Conservation (phyloP, 2,329 filamentous ascomycete genomes). For the Talaromyces verruculosus region DNA sequence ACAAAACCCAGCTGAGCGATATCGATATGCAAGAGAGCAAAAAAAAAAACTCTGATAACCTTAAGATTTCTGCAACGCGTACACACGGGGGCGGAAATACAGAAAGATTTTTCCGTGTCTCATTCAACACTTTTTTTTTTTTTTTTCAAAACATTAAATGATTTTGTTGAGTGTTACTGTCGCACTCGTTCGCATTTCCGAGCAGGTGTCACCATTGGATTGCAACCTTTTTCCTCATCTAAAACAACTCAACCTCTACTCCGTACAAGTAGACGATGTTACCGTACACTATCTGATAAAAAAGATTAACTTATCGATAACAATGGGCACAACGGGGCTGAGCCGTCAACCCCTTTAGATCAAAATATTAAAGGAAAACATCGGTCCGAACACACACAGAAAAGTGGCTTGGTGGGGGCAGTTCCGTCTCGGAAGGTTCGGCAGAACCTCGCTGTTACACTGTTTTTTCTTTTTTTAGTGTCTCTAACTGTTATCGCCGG, state of each 20-base stretch:
- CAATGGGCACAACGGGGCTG: not conserved
- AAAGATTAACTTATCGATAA: slow-evolving; percentile 9
- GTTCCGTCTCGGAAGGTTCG: not conserved
- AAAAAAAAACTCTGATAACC: not conserved
- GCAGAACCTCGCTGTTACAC: not conserved
- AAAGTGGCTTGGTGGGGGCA: slow-evolving; percentile 1
- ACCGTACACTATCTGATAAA: not conserved
- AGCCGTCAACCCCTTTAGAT: not conserved
- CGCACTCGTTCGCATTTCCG: not conserved
- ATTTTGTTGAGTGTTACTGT: not conserved
- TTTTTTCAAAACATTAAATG: not conserved
- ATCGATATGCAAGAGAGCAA: no score
- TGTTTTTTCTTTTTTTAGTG: not conserved
- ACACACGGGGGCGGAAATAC: not conserved
- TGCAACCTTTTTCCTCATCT: not conserved
- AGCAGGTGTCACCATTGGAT: not conserved
- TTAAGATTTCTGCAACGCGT: not conserved
- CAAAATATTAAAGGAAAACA: not conserved
- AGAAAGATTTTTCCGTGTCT: not conserved
- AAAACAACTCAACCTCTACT: not conserved
- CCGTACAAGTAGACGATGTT: not conserved
- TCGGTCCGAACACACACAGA: not conserved
- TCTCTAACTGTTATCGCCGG: not conserved
- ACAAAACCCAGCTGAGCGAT: not conserved
- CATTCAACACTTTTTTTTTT: not conserved